Evolutionary conservation across 192 early-diverging fungal species (phyloP).

Genomic region (Umbelopsis sp.): DNA sequence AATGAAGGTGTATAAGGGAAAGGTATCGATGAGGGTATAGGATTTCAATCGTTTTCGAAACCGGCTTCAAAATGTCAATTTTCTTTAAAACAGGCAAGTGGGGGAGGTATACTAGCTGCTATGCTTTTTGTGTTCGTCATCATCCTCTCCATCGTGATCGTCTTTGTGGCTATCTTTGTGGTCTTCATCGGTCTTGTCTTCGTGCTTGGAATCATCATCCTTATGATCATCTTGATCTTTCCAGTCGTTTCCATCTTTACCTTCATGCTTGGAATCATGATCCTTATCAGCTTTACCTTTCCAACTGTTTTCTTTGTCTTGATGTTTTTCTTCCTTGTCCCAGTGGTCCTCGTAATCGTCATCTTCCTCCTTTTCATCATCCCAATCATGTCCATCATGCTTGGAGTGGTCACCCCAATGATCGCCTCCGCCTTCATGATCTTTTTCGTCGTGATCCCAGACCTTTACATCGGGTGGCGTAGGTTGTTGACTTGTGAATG

Average conservation of each 20-base stretch:
- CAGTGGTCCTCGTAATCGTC: background rate
- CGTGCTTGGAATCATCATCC: background rate
- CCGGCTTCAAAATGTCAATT: no score
- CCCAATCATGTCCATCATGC: background rate
- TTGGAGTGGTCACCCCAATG: background rate
- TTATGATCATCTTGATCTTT: background rate
- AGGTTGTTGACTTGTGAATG: no score
- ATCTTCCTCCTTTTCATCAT: background rate
- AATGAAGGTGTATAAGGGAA: no score
- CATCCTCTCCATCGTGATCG: background rate
- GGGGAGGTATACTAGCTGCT: background rate
- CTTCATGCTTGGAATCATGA: background rate
- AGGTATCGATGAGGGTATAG: no score
- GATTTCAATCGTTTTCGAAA: no score
- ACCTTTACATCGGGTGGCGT: no score
- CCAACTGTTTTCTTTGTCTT: background rate
- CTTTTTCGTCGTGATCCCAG: no score
- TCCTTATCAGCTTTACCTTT: background rate
- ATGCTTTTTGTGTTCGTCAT: background rate
- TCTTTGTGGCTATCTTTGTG: background rate
- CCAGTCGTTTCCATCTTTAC: background rate
- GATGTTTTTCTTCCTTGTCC: background rate
- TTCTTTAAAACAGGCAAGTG: no score
- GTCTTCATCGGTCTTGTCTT: background rate
- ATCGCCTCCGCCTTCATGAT: no score